Evolutionary conservation across 2,329 filamentous ascomycete species (phyloP), one percentile per base, ranked within the genome.

Genomic region (Talaromyces islandicus): DNA sequence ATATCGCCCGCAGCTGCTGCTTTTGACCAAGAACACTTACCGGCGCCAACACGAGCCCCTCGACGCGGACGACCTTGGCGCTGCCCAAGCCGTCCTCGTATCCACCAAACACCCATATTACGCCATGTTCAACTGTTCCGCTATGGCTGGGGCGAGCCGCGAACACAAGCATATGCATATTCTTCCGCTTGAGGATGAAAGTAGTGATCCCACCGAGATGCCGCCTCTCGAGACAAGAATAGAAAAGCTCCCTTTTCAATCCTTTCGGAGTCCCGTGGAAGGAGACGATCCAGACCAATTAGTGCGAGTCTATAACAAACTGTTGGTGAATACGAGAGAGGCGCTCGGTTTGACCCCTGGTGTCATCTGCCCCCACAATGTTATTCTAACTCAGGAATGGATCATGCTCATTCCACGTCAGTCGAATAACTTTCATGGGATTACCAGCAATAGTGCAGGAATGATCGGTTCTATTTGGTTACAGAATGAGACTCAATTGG

Each of bases 111-210:
- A 63, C 7, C 66, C 72, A 6, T 71, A 77, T 61, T 73, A 78
- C 59, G 67, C 73, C 14, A 76, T 82, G 19, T 83, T 75, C 68
- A 83, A 83, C 63, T 80, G 80, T 65, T 74, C 75, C 0, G 70
- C 73, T 43, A 69, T 69, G 4, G 77, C 75, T 7, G 80, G 80
- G 0, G 79, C 78, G 57, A 81, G 78, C 57, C 66, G 80, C 10
- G 65, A 76, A 54, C 81, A 83, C 63, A 83, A 83, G 66, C 80
- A 82, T 68, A 61, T 82, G 61, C 80, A 83, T 21, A 54, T 58
- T 21, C 56, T 58, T 41, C 54, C 54, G 27, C 19, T 17, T 19
- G 35, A 56, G 3, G 32, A 29, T 43, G 19, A 41, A 7, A 21
- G 29, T 56, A 30, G 24, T 32, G 30, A 32, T 32, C 10, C 30